Evolutionary conservation across 495 filamentous ascomycete species (phyloP), one percentile per base, ranked within the genome.

Genomic region (Emericellopsis terricola): DNA sequence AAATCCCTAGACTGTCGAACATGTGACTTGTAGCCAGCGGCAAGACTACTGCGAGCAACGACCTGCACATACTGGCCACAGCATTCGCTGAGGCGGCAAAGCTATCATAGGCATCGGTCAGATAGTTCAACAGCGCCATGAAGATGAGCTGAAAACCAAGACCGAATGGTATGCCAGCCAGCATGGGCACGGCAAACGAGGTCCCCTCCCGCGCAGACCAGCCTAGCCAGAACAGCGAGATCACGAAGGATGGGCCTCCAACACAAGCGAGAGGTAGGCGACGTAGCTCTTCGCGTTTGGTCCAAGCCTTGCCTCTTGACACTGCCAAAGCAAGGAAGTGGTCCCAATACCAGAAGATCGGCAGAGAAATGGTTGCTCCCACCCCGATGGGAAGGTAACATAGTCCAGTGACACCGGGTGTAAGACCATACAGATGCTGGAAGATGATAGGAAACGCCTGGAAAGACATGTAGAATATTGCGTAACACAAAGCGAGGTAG

Each of bases 391-490:
- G 52, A 8, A 69, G 46, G 41, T 65, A 68, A 6, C 54, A 47
- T 6, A 69, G 42, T 0, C 62, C 64, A 11, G 57, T 54, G 4
- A 52, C 41, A 15, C 62, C 64, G 0, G 63, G 56, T 1, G 51
- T 44, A 3, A 68, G 43, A 8, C 46, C 46, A 38, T 69, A 69
- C 3, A 68, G 43, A 3, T 49, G 39, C 31, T 65, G 45, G 47
- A 73, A 78, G 34, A 78, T 76, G 10, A 79, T 59, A 0, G 74
- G 74, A 44, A 67, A 79, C 3, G 69, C 65, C 34, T 77, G 67
- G 41, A 83, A 79, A 39, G 65, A 77, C 44, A 83, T 70, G 49
- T 81, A 83, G 41, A 86, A 84, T 20, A 84, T 76, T 5, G 68
- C 69, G 47, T 83, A 84, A 10, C 71, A 62, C 3, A 81, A 52